Percentiles rank a stretch among this genome's conserved stretches.
Evolutionary conservation across 805 yeast species (phyloP).

Genomic region (Yamadazyma sp.): DNA sequence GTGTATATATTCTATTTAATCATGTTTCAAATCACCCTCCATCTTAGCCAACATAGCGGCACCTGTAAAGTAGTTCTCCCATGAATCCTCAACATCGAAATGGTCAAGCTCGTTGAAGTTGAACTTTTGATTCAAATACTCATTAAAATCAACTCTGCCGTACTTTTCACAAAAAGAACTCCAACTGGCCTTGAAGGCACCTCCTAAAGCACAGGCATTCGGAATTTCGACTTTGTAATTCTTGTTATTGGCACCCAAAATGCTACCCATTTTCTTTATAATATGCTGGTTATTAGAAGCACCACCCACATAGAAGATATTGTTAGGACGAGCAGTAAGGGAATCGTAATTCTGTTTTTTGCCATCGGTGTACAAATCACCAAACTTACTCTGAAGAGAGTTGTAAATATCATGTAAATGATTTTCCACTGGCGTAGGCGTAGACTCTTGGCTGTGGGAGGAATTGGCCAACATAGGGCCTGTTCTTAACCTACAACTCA

Average conservation of each 20-base stretch:
- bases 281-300: slow-evolving; percentile 73
- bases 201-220: slow-evolving; percentile 92
- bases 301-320: slow-evolving; percentile 84
- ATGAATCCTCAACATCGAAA: slow-evolving; percentile 38
- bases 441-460: slow-evolving; percentile 11
- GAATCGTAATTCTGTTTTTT: slow-evolving; percentile 44
- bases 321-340: slow-evolving; percentile 57
- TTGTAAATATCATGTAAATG: slow-evolving; percentile 23
- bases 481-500: slow-evolving; percentile 77
- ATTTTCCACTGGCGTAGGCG: slow-evolving; percentile 16
- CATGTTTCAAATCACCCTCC: slow-evolving; percentile 31
- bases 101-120: slow-evolving; percentile 51
- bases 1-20: slow-evolving; percentile 6
- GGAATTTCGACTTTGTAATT: slow-evolving; percentile 72
- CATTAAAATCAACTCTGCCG: slow-evolving; percentile 43
- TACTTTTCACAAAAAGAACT: slow-evolving; percentile 40
- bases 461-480: slow-evolving; percentile 65
- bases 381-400: slow-evolving; percentile 32
- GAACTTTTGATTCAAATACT: slow-evolving; percentile 38
- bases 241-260: slow-evolving; percentile 66
- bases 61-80: slow-evolving; percentile 55
- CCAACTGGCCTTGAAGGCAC: slow-evolving; percentile 86
- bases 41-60: slow-evolving; percentile 50
- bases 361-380: slow-evolving; percentile 50
- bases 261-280: slow-evolving; percentile 64